phyloP scores from a whole-genome alignment of 2,329 filamentous ascomycete species.

The Fusarium paranaense region DNA sequence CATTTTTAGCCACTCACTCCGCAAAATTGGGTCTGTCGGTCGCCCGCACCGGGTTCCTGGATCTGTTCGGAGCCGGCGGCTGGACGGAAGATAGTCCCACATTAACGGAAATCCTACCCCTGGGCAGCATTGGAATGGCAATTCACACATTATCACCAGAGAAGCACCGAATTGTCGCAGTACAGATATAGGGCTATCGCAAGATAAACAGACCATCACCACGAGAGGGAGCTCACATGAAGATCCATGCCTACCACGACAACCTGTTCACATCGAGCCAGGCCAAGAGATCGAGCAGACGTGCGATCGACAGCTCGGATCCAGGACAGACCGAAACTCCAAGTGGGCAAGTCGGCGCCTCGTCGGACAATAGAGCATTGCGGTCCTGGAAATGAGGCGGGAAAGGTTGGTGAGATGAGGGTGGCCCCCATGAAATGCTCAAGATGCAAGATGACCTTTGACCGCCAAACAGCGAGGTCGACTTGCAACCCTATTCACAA shows the following conservation, averaged over 20 bases:
- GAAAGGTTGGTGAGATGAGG: not conserved
- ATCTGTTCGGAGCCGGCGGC: not conserved
- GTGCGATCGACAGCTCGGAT: not conserved
- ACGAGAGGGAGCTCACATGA: constrained; percentile 1
- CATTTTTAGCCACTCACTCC: not conserved
- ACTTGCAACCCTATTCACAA: not conserved
- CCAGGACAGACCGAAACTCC: not conserved
- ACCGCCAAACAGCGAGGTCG: not conserved
- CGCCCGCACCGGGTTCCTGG: not conserved
- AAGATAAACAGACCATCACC: not conserved
- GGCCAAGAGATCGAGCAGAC: not conserved
- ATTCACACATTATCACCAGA: constrained; percentile 13
- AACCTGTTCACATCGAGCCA: not conserved
- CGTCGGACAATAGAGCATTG: not conserved
- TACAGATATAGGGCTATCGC: not conserved
- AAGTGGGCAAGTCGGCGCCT: not conserved
- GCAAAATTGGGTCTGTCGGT: not conserved
- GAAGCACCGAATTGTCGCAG: constrained; percentile 8
- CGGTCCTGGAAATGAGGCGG: not conserved
- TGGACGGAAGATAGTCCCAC: constrained; percentile 1
- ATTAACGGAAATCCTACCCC: not conserved
- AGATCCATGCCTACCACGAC: constrained; percentile 30
- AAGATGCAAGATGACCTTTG: not conserved
- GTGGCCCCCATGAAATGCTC: not conserved
- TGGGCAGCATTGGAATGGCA: constrained; percentile 23